phyloP scores from a whole-genome alignment of 495 filamentous ascomycete species.

The Aspergillus panamensis region DNA sequence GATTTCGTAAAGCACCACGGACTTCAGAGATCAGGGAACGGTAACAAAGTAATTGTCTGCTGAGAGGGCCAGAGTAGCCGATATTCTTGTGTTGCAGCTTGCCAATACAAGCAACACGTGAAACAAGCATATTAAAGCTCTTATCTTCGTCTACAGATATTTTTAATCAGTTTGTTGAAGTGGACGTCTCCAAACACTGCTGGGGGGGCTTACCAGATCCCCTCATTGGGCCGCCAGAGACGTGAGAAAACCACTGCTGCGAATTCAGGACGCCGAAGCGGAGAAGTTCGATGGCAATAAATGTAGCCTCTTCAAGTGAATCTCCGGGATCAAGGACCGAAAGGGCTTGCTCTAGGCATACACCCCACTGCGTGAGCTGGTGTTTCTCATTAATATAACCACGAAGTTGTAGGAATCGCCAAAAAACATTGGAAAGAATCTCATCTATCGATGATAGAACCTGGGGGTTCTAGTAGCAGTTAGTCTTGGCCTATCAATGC shows the following conservation, averaged over 20 bases:
- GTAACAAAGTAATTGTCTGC: slow-evolving; percentile 82
- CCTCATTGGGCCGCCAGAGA: slow-evolving; percentile 57
- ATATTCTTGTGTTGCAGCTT: slow-evolving; percentile 77
- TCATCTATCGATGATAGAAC: slow-evolving; percentile 56
- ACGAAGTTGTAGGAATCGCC: slow-evolving; percentile 85
- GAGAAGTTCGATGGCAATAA: slow-evolving; percentile 78
- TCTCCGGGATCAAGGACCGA: slow-evolving; percentile 54
- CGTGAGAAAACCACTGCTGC: slow-evolving; percentile 51
- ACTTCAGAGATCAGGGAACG: slow-evolving; percentile 78
- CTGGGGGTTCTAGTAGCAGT: slow-evolving; percentile 18
- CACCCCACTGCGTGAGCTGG: slow-evolving; percentile 78
- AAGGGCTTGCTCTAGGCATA: slow-evolving; percentile 67
- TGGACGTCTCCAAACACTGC: neutral
- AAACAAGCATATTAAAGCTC: slow-evolving; percentile 70
- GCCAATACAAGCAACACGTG: slow-evolving; percentile 76
- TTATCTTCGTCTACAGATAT: slow-evolving; percentile 56
- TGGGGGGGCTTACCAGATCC: slow-evolving; percentile 48
- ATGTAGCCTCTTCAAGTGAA: slow-evolving; percentile 58
- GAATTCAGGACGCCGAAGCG: slow-evolving; percentile 73
- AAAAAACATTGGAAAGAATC: slow-evolving; percentile 71
- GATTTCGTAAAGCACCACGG: slow-evolving; percentile 70
- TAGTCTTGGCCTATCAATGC: neutral
- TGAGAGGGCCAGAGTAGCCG: slow-evolving; percentile 92
- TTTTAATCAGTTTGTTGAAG: neutral
- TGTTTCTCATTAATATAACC: slow-evolving; percentile 80